These are phyloP conservation scores for Mallotus nudiflorus DNA, from an alignment of 345 rosid species.

Conservation along the genomic window DNA sequence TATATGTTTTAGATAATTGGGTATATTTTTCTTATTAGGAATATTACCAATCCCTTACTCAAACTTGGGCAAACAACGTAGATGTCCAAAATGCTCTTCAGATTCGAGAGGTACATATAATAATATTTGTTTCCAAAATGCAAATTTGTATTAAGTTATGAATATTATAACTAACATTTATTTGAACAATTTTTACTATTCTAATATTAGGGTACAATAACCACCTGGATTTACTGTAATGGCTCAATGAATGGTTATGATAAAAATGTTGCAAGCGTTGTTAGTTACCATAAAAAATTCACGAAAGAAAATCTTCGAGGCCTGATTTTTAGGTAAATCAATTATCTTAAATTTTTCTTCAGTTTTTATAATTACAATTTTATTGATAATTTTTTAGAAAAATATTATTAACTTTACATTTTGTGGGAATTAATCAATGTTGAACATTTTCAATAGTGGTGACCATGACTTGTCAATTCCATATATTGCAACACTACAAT, in stretches of 20 bases:
- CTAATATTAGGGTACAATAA: constrained; percentile 18
- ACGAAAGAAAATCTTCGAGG: constrained; percentile 24
- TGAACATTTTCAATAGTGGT: too few species aligned
- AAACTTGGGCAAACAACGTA: constrained; percentile 35
- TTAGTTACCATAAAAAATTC: constrained; percentile 24
- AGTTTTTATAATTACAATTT: too few species aligned
- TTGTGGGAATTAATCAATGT: too few species aligned
- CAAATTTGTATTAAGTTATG: too few species aligned
- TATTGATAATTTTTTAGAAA: too few species aligned
- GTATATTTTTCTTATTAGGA: too few species aligned
- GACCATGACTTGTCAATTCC: constrained; percentile 33
- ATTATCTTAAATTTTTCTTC: too few species aligned
- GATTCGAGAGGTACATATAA: constrained; percentile 27
- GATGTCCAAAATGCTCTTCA: constrained; percentile 33
- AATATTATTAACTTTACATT: too few species aligned
- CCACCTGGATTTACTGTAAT: background rate
- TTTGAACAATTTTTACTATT: too few species aligned
- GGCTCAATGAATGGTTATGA: background rate
- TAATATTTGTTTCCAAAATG: too few species aligned
- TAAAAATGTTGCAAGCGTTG: constrained; percentile 7
- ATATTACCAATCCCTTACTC: background rate
- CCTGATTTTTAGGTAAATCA: constrained; percentile 34
- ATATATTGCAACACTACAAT: constrained; percentile 33
- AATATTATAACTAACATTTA: too few species aligned
- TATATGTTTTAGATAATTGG: too few species aligned